Evolutionary conservation across 1,284 basidiomycete genomes (phyloP).

Genomic region (Puccinia hordei): DNA sequence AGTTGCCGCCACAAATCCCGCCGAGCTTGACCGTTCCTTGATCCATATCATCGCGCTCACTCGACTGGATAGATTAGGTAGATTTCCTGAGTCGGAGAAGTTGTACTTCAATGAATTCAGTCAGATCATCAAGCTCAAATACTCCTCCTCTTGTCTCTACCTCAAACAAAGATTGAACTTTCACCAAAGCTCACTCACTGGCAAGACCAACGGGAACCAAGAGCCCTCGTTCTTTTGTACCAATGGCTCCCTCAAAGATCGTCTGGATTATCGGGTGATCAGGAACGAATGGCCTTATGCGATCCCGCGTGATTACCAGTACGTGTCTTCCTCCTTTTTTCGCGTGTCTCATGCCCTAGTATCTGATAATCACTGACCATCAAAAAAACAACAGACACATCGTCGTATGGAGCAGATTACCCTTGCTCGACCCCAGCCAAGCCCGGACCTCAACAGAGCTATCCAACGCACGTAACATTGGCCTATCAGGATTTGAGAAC

Average conservation of each 20-base stretch:
- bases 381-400: slow-evolving; percentile 14
- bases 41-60: slow-evolving; percentile 29
- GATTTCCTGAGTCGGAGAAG: slow-evolving; percentile 39
- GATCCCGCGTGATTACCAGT: slow-evolving; percentile 37
- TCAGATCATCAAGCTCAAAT: slow-evolving; percentile 35
- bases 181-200: not conserved
- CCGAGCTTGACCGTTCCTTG: not conserved
- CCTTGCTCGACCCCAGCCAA: slow-evolving; percentile 29
- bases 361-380: not conserved
- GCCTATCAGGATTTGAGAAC: slow-evolving; percentile 40
- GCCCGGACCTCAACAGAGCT: not conserved
- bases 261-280: slow-evolving; percentile 36
- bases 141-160: slow-evolving; percentile 14
- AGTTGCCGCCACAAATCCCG: not conserved
- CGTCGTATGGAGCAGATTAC: slow-evolving; percentile 37
- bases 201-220: no score
- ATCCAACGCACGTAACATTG: not conserved
- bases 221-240: slow-evolving; percentile 9
- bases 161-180: slow-evolving; percentile 29
- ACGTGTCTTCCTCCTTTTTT: not conserved
- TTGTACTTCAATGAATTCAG: slow-evolving; percentile 38
- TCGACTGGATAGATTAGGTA: slow-evolving; percentile 23
- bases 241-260: not conserved
- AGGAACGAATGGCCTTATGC: slow-evolving; percentile 48
- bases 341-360: not conserved